A percentile compares a stretch with the other conserved stretches of the same genome.
These are phyloP conservation scores for Fraxinus paxiana DNA, from an alignment of 305 asterid species.

Conservation along the genomic window DNA sequence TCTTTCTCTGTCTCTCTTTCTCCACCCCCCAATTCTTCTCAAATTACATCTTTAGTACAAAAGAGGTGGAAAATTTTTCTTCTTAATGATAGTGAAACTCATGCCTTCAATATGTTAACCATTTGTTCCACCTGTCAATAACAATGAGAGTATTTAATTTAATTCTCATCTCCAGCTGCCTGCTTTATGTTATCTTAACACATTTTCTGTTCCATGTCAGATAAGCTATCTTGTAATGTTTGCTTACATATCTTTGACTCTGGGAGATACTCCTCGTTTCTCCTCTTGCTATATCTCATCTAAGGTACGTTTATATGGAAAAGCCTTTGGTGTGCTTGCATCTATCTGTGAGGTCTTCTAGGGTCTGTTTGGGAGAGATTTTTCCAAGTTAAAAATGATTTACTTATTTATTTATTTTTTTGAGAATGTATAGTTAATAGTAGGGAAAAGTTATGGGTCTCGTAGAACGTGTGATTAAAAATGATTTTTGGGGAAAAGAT, in stretches of 20 bases:
- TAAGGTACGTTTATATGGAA: slow-evolving; percentile 51
- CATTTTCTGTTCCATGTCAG: slow-evolving; percentile 44
- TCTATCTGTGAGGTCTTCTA: not conserved
- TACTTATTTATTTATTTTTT: too few relatives aligned
- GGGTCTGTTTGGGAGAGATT: not conserved
- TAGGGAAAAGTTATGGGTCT: not conserved
- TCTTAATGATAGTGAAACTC: not conserved
- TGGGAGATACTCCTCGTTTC: slow-evolving; percentile 83
- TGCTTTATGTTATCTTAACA: not conserved
- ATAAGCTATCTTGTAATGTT: slow-evolving; percentile 99
- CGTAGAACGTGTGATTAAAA: not conserved
- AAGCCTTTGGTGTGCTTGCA: not conserved
- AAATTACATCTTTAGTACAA: not conserved
- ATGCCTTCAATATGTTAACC: not conserved
- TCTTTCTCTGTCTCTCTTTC: not conserved
- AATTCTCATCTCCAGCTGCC: not conserved
- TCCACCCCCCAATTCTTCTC: not conserved
- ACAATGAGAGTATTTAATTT: not conserved
- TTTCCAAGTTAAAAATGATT: not conserved
- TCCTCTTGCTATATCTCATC: slow-evolving; percentile 79
- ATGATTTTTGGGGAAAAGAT: not conserved
- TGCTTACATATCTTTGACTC: slow-evolving; percentile 95
- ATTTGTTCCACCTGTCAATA: not conserved
- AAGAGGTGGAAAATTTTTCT: not conserved
- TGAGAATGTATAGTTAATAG: not conserved